Evolutionary conservation across 208 protist genomes (phyloP), one percentile per base, ranked within the genome.

Genomic region (Acanthamoeba healyi): DNA sequence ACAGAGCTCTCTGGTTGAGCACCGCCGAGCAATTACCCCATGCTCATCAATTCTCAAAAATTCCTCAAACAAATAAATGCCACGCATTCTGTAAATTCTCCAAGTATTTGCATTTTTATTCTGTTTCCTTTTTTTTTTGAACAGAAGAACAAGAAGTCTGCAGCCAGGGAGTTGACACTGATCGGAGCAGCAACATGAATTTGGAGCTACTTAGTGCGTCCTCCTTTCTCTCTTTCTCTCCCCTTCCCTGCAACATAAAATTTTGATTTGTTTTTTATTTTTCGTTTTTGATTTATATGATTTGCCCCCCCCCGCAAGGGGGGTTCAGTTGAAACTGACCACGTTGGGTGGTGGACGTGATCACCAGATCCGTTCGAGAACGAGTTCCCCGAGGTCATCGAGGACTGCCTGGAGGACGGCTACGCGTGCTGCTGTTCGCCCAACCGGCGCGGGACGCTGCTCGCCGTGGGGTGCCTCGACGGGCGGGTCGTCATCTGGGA

Each of bases 381-480:
- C 40, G 94, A 95, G 87, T 61, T 94, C 56, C 94, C 94, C 54
- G 95, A 96, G 63, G n/a, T 95, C 36, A 89, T 96, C 32, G 94
- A 96, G 72, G 86, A 95, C 22, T 92, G 91, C 56, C 65, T 96
- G 19, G 93, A 94, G 19, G 63, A 56, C 46, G 32, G 44, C 7
- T 93, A 95, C 70, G 87, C 82, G 22, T 87, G n/a, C 29, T 95
- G 91, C 63, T 42, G 54, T 34, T 34, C 79, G 24, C 96, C 95
- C 79, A 97, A 97, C 94, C 86, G 96, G 32, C 92, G 96, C 42
- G 96, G 96, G 15, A 95, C 95, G 7, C 81, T 97, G 7, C 91
- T 97, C 26, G 95, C 96, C 1, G 93, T 91, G 12, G 96, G 96
- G 22, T 97, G 95, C 92, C 29, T 54, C 34, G 74, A 95, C n/a